These are phyloP conservation scores for Myriosclerotinia scirpicola DNA, from an alignment of 2,329 filamentous ascomycete species.

Conservation along the genomic window DNA sequence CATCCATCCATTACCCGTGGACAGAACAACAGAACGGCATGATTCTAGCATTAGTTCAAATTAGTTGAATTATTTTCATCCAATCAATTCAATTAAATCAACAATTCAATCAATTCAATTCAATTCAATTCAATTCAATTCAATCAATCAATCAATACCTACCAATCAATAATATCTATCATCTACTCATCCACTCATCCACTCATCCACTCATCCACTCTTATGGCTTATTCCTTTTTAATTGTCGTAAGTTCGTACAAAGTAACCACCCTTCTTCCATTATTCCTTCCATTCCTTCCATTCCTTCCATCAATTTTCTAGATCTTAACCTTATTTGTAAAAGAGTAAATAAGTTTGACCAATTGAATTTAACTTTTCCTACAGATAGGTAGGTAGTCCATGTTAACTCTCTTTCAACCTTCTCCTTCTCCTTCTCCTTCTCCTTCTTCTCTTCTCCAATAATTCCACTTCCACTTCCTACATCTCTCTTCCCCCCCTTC, in stretches of 20 bases:
- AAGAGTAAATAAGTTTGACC: not conserved
- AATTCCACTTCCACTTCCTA: not conserved
- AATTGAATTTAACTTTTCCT: not conserved
- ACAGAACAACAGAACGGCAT: too few relatives aligned
- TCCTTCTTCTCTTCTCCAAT: not conserved
- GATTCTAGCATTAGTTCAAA: too few relatives aligned
- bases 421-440: not conserved
- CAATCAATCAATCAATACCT: too few relatives aligned
- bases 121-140: too few relatives aligned
- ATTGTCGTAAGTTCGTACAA: too few relatives aligned
- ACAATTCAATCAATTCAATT: too few relatives aligned
- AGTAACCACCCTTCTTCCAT: not conserved
- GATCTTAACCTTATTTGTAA: not conserved
- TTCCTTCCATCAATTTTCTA: slow-evolving; percentile 10
- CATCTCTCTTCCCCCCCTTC: not conserved
- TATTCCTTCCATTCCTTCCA: not conserved
- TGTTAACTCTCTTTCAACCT: slow-evolving; percentile 11
- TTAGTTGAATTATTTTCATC: not conserved
- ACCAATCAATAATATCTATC: too few relatives aligned
- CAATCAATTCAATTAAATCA: not conserved
- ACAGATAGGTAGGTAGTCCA: not conserved
- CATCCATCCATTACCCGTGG: too few relatives aligned
- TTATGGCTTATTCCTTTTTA: not conserved
- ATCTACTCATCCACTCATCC: too few relatives aligned
- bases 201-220: too few relatives aligned